Conservation (phyloP, 139 green algal genomes). For the Chlamydomonas urium region DNA sequence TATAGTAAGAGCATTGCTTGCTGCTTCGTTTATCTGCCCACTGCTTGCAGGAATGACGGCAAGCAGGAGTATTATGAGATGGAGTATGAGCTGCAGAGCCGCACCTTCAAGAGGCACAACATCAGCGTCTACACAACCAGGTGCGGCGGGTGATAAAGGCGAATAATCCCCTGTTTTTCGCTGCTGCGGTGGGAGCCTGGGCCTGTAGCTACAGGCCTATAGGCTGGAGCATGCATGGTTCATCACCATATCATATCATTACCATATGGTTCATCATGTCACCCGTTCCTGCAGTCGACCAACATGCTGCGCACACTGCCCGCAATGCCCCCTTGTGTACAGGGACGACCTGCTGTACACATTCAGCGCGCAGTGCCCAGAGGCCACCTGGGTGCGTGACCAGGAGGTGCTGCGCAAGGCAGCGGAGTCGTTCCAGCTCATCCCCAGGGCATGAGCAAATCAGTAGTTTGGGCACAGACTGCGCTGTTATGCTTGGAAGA, state of each 20-base stretch:
- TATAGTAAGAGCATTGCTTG: background rate
- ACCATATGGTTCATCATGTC: no score
- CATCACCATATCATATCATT: no score
- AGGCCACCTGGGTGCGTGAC: slow-evolving; percentile 29
- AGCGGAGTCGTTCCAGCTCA: background rate
- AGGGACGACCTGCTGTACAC: slow-evolving; percentile 51
- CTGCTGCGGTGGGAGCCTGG: no score
- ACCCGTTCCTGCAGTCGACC: no score
- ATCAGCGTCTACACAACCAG: background rate
- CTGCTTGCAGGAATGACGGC: background rate
- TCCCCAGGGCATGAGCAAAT: background rate
- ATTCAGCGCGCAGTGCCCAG: slow-evolving; percentile 49
- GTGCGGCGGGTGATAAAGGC: background rate
- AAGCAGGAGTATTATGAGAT: slow-evolving; percentile 11
- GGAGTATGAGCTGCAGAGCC: slow-evolving; percentile 1
- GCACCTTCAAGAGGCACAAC: slow-evolving; percentile 8
- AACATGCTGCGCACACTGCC: no score
- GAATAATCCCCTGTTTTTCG: no score
- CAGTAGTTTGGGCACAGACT: background rate
- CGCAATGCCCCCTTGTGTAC: no score
- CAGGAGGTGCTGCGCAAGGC: background rate
- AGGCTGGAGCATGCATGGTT: no score
- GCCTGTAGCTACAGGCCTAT: no score
- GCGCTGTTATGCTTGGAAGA: background rate
- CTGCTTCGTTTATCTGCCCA: background rate